These are phyloP conservation scores for Leccinum pellstonianum DNA, from an alignment of 768 basidiomycete species.

Conservation along the genomic window DNA sequence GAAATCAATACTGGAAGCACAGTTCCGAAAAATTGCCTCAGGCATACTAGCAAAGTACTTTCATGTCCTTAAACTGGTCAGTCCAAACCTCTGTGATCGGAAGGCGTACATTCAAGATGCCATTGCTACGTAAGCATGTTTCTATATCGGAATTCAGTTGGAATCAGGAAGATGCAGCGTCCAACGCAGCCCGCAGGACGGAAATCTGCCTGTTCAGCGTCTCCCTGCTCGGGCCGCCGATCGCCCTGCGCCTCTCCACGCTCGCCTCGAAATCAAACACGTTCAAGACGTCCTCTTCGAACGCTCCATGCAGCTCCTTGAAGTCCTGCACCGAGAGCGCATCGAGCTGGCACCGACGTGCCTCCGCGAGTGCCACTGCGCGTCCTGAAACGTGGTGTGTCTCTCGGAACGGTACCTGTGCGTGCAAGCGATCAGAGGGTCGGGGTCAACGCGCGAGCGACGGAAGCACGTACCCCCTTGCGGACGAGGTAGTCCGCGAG, in stretches of 20 bases:
- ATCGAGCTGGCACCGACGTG: conserved; percentile 75
- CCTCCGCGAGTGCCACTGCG: conserved; percentile 92
- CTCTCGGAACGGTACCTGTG: conserved; percentile 94
- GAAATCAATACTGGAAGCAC: too few species aligned
- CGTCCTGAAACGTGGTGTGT: conserved; percentile 98
- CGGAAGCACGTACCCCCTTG: conserved; percentile 74
- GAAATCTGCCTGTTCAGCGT: conserved; percentile 87
- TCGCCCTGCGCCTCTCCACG: conserved; percentile 88
- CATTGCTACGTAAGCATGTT: too few species aligned
- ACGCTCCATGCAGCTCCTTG: conserved; percentile 70
- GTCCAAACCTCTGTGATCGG: too few species aligned
- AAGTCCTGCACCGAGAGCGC: conserved; percentile 80
- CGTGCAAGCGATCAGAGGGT: not conserved
- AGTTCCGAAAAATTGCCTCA: too few species aligned
- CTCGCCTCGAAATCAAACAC: conserved; percentile 96
- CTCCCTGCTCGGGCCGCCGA: conserved; percentile 84
- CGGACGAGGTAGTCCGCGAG: conserved; percentile 97
- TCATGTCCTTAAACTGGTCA: too few species aligned
- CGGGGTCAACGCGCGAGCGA: not conserved
- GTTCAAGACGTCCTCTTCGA: conserved; percentile 73
- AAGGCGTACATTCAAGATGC: too few species aligned
- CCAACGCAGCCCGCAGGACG: conserved; percentile 63
- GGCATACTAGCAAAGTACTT: too few species aligned
- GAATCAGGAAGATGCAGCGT: not conserved
- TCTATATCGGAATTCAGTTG: not conserved